Evolutionary conservation across 202 grass and related monocot genomes (phyloP), one percentile per base, ranked within the genome.

Genomic region (Eragrostis tef): DNA sequence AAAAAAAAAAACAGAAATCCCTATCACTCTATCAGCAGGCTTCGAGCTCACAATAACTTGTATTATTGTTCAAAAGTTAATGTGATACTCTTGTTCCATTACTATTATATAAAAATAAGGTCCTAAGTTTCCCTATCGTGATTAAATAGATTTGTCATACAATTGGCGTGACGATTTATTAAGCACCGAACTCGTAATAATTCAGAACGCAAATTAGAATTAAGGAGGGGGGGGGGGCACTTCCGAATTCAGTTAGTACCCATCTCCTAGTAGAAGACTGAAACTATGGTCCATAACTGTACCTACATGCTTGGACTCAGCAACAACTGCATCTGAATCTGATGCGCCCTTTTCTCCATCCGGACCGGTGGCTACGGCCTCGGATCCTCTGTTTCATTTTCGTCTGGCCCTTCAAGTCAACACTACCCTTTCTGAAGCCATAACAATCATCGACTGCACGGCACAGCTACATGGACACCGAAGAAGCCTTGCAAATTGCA

Each of bases 401-500:
- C 34, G 6, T 39, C 34, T 39, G 34, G 34, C 34, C 46, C 60
- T 52, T 53, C 26, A 19, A 24, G 13, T 17, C 47, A 42, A 10
- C 1, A 6, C 56, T 58, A 45, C 64, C 9, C 44, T 70, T 20
- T 43, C 26, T 17, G 46, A 43, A 41, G 20, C n/a, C 24, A 21
- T 7, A 54, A 3, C 20, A 68, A 43, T 22, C 64, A 56, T 25
- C 13, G 17, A 6, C n/a, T 53, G 13, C 43, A 77, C 41, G 1
- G 12, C 12, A 4, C 11, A 48, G 67, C 20, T 46, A 56, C 3
- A 25, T 78, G 54, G n/a, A 9, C 52, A 42, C 47, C 21, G n/a
- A 74, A n/a, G 50, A 26, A 2, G 46, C 61, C 62, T 39, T 79
- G 62, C 47, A 70, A 71, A 13, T 65, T 53, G 22, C 34, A 67